phyloP scores from a whole-genome alignment of 495 filamentous ascomycete species.

The Podospora australis region DNA sequence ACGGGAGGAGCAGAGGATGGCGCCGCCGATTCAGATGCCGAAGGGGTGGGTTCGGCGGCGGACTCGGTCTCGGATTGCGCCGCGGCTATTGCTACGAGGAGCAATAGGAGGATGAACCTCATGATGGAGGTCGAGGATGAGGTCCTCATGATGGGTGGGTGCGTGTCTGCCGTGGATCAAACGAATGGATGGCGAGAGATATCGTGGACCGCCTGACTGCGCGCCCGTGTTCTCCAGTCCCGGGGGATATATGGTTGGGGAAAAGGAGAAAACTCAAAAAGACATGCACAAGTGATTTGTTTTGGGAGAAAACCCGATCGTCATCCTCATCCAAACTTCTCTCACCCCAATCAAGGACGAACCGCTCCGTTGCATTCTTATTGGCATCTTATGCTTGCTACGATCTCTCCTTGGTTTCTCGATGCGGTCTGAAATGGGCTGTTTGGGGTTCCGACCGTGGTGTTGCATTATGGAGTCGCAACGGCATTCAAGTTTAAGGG shows the following conservation, averaged over 20 bases:
- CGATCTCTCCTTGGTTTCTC: slow-evolving; percentile 1
- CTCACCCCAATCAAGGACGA: no score
- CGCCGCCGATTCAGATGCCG: slow-evolving; percentile 10
- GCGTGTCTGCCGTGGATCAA: slow-evolving; percentile 2
- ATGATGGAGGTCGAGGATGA: slow-evolving; percentile 14
- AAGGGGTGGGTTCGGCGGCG: slow-evolving; percentile 5
- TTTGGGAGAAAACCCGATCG: no score
- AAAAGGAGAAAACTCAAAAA: neutral
- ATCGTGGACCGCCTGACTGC: neutral
- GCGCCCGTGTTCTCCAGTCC: neutral
- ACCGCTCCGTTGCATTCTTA: neutral
- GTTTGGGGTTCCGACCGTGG: neutral
- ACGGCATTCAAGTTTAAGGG: neutral
- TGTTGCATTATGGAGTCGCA: slow-evolving; percentile 13
- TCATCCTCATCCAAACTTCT: no score
- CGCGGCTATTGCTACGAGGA: slow-evolving; percentile 8
- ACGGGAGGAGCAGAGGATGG: slow-evolving; percentile 7
- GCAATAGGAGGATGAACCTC: slow-evolving; percentile 17
- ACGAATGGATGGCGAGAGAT: slow-evolving; percentile 19
- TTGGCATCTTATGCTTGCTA: neutral
- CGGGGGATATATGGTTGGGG: neutral
- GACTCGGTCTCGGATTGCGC: slow-evolving; percentile 18
- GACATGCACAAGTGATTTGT: no score
- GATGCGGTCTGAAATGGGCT: neutral
- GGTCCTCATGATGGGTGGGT: slow-evolving; percentile 21